Evolutionary conservation across 805 yeast species (phyloP), one percentile per base, ranked within the genome.

Genomic region (Pichia pseudocactophila): DNA sequence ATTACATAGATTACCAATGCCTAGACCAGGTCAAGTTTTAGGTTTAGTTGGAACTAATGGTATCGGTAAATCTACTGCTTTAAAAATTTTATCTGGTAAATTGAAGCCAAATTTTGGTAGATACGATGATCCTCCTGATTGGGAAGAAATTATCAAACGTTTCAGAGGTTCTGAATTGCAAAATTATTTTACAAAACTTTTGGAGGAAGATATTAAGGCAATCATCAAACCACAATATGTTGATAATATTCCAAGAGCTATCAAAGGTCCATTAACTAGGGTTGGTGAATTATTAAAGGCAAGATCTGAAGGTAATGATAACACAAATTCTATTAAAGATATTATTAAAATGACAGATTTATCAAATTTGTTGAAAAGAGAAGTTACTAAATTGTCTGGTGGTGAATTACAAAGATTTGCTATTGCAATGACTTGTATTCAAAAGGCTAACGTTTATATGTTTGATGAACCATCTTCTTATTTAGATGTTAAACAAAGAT

Each of bases 331-430:
- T 2, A 84, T 75, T 47, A 82, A 84, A 47, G 69, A 74, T 48
- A 75, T 86, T 48, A 65, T 86, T 48, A 73, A 71, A 32, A 71
- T 77, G 31, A 72, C 92, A 62, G 96, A 92, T 65, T 74, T 92
- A 59, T 69, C 69, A 49, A 74, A 76, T 49, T 82, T 92, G 38
- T 61, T 87, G 66, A 74, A 78, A 49, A 86, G 99, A 75, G 98
- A 92, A 50, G 84, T 92, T 37, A 73, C 76, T 40, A 83, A 86
- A 55, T 74, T 92, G 51, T 87, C 96, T 37, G 98, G 98, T 80
- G 98, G 98, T 66, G 98, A 92, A 69, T 74, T 92, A 63, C 98
- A 92, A 71, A 81, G 98, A 71, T 92, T 92, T 61, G 97, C 98
- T 37, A 82, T 92, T 61, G 98, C 92, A 55, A 82, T 92, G 88